Base-by-base conservation (phyloP, 306 rosid genomes). In the Lagenaria siceraria region DNA sequence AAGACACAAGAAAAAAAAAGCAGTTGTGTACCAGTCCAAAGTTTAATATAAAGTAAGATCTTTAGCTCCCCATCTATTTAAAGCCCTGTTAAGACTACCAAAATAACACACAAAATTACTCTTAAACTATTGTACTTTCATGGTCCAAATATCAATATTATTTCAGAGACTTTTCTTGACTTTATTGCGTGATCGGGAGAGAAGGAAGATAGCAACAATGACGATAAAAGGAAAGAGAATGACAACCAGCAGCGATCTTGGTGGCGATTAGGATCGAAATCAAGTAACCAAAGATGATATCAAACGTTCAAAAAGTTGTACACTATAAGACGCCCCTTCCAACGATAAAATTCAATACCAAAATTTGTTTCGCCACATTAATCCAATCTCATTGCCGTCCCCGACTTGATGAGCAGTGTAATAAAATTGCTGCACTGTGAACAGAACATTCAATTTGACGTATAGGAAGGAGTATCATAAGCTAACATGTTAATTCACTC, bases 381-480 rank as follows among this genome's bases (percentile, higher is more conserved):
- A 73, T 51, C 77, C 77, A 29, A 51, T 51, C 77, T 19, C 61
- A 48, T 48, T 49, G 75, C 43, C 43, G 25, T 17, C 76, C 48
- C 48, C 31, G n/a, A 71, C 43, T 73, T 73, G 77, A 73, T 73
- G 77, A 31, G 62, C 77, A 73, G 62, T 29, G 77, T 52, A 52
- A 73, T 33, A 73, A 51, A 73, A 51, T 35, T 33, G 66, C 66
- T 56, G 78, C 78, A 55, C 78, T 75, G 24, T 75, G 66, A 56
- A 56, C 78, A 75, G 52, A 36, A 75, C 13, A 75, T 36, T 75
- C 64, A 38, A 75, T 61, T 75, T 52, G 27, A 48, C 24, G n/a
- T 31, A 76, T 31, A 58, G 36, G 43, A 13, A 29, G 33, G 33
- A 40, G 19, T 14, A 58, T 60, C 42, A 77, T 33, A 62, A 48